phyloP scores from a whole-genome alignment of 2,329 filamentous ascomycete species.

The Eutypella sp. region DNA sequence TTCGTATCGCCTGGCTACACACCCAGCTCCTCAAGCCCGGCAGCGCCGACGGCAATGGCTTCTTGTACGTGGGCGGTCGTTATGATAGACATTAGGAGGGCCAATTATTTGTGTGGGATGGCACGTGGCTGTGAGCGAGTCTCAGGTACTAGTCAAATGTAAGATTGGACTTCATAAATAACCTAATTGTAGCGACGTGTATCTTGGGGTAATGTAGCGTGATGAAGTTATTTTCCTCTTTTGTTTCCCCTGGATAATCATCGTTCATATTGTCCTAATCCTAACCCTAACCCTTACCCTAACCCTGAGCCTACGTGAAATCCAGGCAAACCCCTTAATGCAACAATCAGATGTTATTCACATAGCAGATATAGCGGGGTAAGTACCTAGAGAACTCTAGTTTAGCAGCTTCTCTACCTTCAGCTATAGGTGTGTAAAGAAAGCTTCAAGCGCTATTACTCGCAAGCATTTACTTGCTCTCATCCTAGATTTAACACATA shows the following conservation, averaged over 20 bases:
- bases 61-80: conserved; percentile 38
- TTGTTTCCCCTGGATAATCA: no score
- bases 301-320: no score
- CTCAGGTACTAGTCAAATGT: neutral
- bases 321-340: neutral
- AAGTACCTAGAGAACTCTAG: no score
- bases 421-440: no score
- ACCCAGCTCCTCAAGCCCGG: conserved; percentile 40
- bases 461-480: no score
- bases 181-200: neutral
- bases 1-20: conserved; percentile 33
- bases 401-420: no score
- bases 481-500: no score
- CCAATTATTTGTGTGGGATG: conserved; percentile 45
- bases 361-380: neutral
- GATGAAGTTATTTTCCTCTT: no score
- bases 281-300: no score
- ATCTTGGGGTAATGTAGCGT: neutral
- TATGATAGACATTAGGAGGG: conserved; percentile 43
- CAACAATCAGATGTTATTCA: neutral
- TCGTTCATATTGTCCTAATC: no score
- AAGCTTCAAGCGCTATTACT: no score
- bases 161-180: neutral
- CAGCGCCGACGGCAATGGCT: conserved; percentile 35
- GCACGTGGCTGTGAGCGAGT: conserved; percentile 34